Evolutionary conservation across 495 filamentous ascomycete genomes (phyloP).

Genomic region (Thozetella sp.): DNA sequence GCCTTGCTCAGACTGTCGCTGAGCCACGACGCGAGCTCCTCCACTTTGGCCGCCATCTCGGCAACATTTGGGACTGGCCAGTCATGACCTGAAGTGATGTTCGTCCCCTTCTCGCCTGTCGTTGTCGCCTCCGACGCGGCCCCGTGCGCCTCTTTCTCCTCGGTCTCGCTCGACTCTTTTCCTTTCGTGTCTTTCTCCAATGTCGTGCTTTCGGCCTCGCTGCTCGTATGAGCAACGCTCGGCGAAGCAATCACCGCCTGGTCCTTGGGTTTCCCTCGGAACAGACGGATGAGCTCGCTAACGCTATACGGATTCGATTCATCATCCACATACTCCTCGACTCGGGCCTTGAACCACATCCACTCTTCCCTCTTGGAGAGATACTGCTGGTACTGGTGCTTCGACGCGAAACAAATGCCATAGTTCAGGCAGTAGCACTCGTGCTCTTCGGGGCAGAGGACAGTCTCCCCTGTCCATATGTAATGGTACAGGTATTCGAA

Average conservation of each 20-base stretch:
- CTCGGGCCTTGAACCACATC: conserved; percentile 4
- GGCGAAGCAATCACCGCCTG: neutral
- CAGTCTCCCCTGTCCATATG: conserved; percentile 55
- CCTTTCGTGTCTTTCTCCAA: neutral
- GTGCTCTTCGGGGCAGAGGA: conserved; percentile 65
- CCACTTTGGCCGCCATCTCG: neutral
- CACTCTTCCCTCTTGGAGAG: conserved; percentile 44
- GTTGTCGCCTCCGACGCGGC: neutral
- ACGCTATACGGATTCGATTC: neutral
- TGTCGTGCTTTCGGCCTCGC: neutral
- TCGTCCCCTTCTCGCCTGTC: neutral
- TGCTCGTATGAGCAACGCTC: too few species aligned
- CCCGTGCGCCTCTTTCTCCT: neutral
- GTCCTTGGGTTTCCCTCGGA: conserved; percentile 1
- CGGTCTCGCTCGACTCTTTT: neutral
- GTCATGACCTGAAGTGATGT: neutral
- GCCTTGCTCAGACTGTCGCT: neutral
- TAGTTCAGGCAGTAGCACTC: conserved; percentile 79
- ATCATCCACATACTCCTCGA: conserved; percentile 10
- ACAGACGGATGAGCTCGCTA: conserved; percentile 5
- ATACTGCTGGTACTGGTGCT: conserved; percentile 44
- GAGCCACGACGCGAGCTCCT: neutral
- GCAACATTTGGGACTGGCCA: neutral
- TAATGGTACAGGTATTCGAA: conserved; percentile 73
- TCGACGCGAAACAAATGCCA: conserved; percentile 71